A percentile compares a stretch with the other conserved stretches of the same genome.
Evolutionary conservation across 345 rosid species (phyloP).

Genomic region (Populus davidiana): DNA sequence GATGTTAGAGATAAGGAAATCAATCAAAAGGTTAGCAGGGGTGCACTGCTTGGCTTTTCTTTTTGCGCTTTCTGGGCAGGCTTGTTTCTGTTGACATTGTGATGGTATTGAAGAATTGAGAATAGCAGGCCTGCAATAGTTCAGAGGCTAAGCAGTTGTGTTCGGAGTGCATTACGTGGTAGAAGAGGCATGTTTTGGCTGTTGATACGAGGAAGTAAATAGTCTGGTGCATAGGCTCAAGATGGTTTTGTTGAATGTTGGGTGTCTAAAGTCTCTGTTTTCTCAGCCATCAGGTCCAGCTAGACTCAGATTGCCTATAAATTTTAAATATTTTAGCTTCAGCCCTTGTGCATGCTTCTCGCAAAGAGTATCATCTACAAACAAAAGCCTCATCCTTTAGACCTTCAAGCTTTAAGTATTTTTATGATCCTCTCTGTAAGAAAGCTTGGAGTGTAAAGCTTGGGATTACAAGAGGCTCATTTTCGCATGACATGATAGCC

Average conservation of each 20-base stretch:
- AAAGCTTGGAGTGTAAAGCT: not conserved
- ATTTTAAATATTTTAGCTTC: not conserved
- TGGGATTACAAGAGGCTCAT: not conserved
- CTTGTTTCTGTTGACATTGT: not conserved
- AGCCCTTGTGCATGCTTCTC: not conserved
- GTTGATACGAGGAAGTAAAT: not conserved
- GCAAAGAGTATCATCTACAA: not conserved
- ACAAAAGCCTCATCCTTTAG: not conserved
- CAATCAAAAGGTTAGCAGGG: not conserved
- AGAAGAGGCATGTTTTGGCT: not conserved
- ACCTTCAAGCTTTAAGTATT: not conserved
- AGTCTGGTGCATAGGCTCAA: not conserved
- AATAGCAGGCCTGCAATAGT: not conserved
- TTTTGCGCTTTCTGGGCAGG: not conserved
- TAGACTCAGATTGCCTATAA: not conserved
- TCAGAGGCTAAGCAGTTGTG: not conserved
- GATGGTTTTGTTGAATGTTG: not conserved
- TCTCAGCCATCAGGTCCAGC: not conserved
- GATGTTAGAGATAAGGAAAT: not conserved
- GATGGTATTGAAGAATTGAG: not conserved
- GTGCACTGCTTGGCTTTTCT: not conserved
- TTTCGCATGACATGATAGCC: not conserved
- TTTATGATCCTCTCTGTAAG: not conserved
- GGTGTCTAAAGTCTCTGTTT: not conserved
- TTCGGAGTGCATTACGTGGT: not conserved